Conservation (phyloP, 1,139 yeast genomes). For the Saccharomyces hybrid region DNA sequence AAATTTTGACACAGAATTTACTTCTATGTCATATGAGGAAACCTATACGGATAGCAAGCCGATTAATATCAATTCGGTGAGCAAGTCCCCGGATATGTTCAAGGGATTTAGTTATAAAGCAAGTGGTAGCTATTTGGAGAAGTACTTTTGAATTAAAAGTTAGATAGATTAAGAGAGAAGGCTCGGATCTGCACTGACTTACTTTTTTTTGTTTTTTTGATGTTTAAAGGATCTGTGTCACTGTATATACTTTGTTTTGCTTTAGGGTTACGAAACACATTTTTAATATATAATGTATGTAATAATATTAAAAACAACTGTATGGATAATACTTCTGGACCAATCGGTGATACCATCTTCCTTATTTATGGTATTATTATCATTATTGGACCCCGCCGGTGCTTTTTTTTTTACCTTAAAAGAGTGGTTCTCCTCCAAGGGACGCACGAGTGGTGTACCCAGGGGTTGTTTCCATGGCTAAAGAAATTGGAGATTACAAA, state of each 20-base stretch:
- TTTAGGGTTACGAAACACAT: background rate
- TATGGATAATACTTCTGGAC: background rate
- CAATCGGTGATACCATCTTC: background rate
- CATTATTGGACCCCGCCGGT: background rate
- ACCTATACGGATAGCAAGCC: constrained; percentile 12
- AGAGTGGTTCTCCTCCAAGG: background rate
- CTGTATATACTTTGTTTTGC: background rate
- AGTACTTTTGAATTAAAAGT: constrained; percentile 20
- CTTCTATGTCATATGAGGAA: constrained; percentile 49
- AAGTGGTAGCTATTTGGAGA: constrained; percentile 31
- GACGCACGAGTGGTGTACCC: background rate
- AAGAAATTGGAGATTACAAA: background rate
- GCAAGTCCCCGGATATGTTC: constrained; percentile 27
- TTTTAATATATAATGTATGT: constrained; percentile 1
- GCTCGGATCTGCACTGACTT: background rate
- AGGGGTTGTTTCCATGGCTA: background rate
- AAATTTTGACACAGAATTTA: constrained; percentile 83
- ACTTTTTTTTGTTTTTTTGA: background rate
- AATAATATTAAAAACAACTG: background rate
- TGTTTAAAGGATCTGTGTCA: background rate
- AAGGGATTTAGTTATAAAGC: constrained; percentile 35
- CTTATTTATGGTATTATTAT: background rate
- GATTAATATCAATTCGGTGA: constrained; percentile 8
- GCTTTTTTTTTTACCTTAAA: background rate
- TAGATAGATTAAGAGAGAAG: background rate